These are phyloP conservation scores for Colletotrichum echinochloae DNA, from an alignment of 2,329 filamentous ascomycete species.

Conservation along the genomic window DNA sequence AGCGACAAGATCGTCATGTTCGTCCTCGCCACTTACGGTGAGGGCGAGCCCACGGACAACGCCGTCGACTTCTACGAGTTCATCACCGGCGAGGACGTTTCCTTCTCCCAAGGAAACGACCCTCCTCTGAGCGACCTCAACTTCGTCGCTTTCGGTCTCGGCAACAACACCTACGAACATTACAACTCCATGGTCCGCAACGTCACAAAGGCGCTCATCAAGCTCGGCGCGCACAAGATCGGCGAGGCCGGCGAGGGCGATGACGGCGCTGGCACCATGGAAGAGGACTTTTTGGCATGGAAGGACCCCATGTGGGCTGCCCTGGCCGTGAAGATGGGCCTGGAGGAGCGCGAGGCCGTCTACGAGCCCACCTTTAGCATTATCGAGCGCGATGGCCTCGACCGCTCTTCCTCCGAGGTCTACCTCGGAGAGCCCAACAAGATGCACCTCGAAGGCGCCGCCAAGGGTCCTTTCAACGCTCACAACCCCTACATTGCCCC, in stretches of 20 bases:
- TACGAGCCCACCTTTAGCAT: slow-evolving; percentile 95
- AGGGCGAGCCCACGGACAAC: slow-evolving; percentile 98
- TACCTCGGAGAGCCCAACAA: slow-evolving; percentile 97
- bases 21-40: slow-evolving; percentile 95
- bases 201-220: slow-evolving; percentile 83
- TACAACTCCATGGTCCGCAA: slow-evolving; percentile 99
- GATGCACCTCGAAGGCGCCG: slow-evolving; percentile 87
- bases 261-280: slow-evolving; percentile 98
- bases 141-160: slow-evolving; percentile 94
- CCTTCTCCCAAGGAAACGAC: slow-evolving; percentile 81
- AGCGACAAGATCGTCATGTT: slow-evolving; percentile 95
- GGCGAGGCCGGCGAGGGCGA: slow-evolving; percentile 94
- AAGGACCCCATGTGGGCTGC: slow-evolving; percentile 99
- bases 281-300: slow-evolving; percentile 99
- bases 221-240: slow-evolving; percentile 85
- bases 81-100: slow-evolving; percentile 82
- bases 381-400: slow-evolving; percentile 78
- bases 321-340: slow-evolving; percentile 82
- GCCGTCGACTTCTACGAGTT: slow-evolving; percentile 99
- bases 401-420: slow-evolving; percentile 81
- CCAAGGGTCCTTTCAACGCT: slow-evolving; percentile 92
- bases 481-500: slow-evolving; percentile 98
- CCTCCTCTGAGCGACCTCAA: slow-evolving; percentile 85
- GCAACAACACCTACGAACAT: slow-evolving; percentile 99
- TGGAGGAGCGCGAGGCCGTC: slow-evolving; percentile 95